phyloP scores from a whole-genome alignment of 805 yeast species.

The Tetrapisispora namnaoensis region DNA sequence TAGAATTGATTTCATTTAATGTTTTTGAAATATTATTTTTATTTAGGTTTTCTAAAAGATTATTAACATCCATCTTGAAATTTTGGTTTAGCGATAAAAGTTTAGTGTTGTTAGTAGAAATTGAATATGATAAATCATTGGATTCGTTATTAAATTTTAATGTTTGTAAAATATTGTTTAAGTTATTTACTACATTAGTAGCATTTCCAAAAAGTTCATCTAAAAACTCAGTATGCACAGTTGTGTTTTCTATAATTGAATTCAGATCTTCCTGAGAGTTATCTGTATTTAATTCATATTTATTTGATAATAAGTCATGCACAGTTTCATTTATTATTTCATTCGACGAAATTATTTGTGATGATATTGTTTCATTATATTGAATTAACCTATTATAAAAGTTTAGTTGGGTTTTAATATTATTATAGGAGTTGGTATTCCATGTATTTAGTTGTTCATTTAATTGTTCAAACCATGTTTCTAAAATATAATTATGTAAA shows the following conservation, averaged over 20 bases:
- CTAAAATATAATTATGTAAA: not conserved
- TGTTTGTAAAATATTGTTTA: not conserved
- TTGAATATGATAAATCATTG: not conserved
- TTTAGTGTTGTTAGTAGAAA: not conserved
- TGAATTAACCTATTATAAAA: conserved; percentile 2
- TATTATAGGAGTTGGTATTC: conserved; percentile 5
- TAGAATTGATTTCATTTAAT: not conserved
- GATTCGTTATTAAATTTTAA: not conserved
- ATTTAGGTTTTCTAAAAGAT: not conserved
- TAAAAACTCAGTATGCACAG: conserved; percentile 9
- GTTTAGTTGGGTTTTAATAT: conserved; percentile 3
- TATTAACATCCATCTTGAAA: not conserved
- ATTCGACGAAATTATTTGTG: conserved; percentile 8
- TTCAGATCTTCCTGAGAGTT: not conserved
- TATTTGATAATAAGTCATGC: conserved; percentile 6
- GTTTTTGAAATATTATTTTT: not conserved
- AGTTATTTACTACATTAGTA: conserved; percentile 1
- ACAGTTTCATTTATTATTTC: conserved; percentile 9
- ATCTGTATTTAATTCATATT: conserved; percentile 6
- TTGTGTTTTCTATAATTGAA: conserved; percentile 2
- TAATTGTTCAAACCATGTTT: conserved; percentile 2
- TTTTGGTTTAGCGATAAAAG: too few relatives aligned
- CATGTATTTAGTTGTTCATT: conserved; percentile 2
- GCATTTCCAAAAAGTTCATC: conserved; percentile 6
- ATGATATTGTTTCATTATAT: conserved; percentile 7